Base-by-base conservation (phyloP, 768 basidiomycete species). In the Phallus indusiatus region DNA sequence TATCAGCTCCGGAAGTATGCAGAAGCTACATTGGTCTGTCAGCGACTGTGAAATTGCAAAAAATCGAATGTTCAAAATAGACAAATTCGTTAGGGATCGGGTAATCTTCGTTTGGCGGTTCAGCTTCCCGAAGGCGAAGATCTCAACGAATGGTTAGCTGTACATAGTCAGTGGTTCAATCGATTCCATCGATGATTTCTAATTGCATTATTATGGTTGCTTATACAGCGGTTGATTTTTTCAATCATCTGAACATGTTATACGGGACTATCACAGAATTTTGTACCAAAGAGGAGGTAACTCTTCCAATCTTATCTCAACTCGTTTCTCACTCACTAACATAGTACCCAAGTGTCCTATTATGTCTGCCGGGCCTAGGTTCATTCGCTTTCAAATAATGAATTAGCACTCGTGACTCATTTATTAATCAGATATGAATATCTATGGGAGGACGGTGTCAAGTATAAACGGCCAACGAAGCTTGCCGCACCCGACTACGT, bases 231-330 rank as follows among this genome's bases (percentile, higher is more conserved):
- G 95, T 98, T 61, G 96, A 99, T 72, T 99, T 99, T 75, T 99
- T 98, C 80, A 99, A 98, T 69, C 96, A 99, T 69, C 74, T 99
- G 64, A 99, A 99, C 71, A 99, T 99, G 96, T 76, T 99, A 18
- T 99, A 98, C 67, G 96, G 95, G 11, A 96, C 94, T 10, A 85
- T 99, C 21, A 96, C 96, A 1, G 96, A 99, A 73, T 98, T 98
- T 69, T 99, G 96, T 72, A 97, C 90, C 17, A 81, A 86, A 10
- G 84, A 94, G 68, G 93, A 96, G 81, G 94, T 89, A 67, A 65
- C 79, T 69, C 35, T 57, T 28, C 20, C n/a, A 22, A 17, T n/a
- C 21, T 18, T 47, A n/a, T 42, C 47, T 54, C 7, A 24, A 28
- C 24, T 17, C 4, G 21, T 12, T 47, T 55, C 34, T 42, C 42